These are phyloP conservation scores for Yamadazyma takamatsuzukensis DNA, from an alignment of 805 yeast genomes.

Conservation along the genomic window DNA sequence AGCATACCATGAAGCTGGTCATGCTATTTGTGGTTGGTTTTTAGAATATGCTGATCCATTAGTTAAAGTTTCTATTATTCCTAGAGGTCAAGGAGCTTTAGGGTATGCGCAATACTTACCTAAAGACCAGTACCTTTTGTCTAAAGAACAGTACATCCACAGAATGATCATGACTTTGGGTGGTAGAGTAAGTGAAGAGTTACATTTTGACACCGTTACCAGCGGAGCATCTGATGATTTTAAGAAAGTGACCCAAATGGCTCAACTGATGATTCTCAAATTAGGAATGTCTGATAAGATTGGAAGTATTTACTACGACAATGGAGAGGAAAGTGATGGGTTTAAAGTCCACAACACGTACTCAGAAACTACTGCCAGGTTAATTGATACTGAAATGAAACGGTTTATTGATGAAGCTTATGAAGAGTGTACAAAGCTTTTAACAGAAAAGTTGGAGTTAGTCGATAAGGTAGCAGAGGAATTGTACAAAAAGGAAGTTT, in stretches of 20 bases:
- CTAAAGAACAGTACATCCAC: constrained; percentile 75
- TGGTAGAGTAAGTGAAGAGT: constrained; percentile 94
- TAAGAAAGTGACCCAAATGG: constrained; percentile 92
- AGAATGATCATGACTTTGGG: constrained; percentile 97
- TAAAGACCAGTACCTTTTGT: constrained; percentile 78
- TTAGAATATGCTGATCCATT: constrained; percentile 89
- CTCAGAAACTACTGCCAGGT: constrained; percentile 70
- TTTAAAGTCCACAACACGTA: constrained; percentile 38
- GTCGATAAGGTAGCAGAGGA: constrained; percentile 87
- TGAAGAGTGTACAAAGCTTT: constrained; percentile 60
- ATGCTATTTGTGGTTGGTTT: constrained; percentile 98
- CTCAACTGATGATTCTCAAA: constrained; percentile 86
- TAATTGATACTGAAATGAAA: constrained; percentile 80
- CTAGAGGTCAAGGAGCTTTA: constrained; percentile 94
- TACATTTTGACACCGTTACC: constrained; percentile 87
- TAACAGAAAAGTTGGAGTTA: constrained; percentile 67
- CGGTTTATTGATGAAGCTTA: constrained; percentile 76
- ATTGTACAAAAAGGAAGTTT: constrained; percentile 78
- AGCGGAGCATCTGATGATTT: constrained; percentile 97
- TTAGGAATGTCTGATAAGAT: constrained; percentile 88
- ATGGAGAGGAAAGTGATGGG: constrained; percentile 34
- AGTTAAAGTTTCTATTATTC: constrained; percentile 92
- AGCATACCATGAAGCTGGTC: constrained; percentile 99
- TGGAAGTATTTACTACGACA: constrained; percentile 75
- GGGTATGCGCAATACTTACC: constrained; percentile 98